phyloP scores from a whole-genome alignment of 352 stramenopile species.

The Phytophthora pseudosyringae region DNA sequence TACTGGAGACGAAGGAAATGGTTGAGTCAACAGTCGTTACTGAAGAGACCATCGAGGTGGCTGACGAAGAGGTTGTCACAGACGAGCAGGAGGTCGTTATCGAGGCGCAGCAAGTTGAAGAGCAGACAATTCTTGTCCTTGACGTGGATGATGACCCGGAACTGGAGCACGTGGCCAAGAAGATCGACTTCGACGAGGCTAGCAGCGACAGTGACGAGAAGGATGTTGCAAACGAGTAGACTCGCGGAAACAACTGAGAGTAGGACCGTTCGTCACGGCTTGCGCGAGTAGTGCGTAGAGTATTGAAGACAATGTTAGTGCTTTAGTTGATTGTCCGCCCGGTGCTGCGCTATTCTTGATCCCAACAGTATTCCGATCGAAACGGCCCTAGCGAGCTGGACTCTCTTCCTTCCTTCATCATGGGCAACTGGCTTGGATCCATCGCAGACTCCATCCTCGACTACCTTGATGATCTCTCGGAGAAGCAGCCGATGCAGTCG shows the following conservation, averaged over 20 bases:
- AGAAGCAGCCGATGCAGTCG: conserved; percentile 5
- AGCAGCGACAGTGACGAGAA: conserved; percentile 46
- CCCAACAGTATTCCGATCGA: background rate
- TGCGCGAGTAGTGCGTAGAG: conserved; percentile 17
- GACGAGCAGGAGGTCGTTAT: conserved; percentile 8
- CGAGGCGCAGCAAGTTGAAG: conserved; percentile 8
- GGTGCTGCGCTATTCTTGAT: conserved; percentile 18
- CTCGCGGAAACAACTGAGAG: background rate
- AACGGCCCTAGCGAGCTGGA: background rate
- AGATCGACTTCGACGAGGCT: conserved; percentile 45
- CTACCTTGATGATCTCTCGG: conserved; percentile 12
- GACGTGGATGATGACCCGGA: conserved; percentile 22
- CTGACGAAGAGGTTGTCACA: background rate
- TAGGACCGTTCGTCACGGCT: conserved; percentile 3
- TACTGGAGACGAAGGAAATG: conserved; percentile 4
- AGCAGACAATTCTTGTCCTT: conserved; percentile 1
- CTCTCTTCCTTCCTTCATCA: background rate
- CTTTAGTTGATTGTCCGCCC: conserved; percentile 6
- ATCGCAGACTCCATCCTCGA: conserved; percentile 15
- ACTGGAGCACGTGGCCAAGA: conserved; percentile 39
- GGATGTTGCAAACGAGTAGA: conserved; percentile 18
- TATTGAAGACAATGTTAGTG: conserved; percentile 27
- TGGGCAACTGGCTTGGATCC: conserved; percentile 25
- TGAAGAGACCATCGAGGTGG: conserved; percentile 1
- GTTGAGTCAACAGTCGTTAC: background rate